Base-by-base conservation (phyloP, 306 rosid genomes). In the Sphenostylis stenocarpa region DNA sequence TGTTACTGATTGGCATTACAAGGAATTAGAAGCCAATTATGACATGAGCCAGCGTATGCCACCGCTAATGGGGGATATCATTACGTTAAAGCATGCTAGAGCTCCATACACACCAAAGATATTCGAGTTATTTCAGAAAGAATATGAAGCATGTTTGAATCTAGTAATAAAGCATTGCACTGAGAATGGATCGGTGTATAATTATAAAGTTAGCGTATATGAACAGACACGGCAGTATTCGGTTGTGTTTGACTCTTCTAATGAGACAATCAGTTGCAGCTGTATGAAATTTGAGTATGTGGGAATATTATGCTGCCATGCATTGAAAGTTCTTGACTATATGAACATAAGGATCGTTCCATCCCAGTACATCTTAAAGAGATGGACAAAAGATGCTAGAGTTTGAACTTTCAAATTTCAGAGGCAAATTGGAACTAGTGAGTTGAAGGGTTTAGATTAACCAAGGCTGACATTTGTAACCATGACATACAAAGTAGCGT, bases 331-430 rank as follows among this genome's bases (percentile, higher is more conserved):
- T 39, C 89, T 89, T 44, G 91, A 89, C 73, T 87, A 78, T 61
- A 73, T 85, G 75, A 89, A 85, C 78, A 52, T 89, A 73, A 89
- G 66, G 89, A 61, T 89, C 31, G 86, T 89, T 26, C 89, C 93
- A n/a, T 31, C 82, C 61, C 45, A 60, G 43, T 89, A 86, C 82
- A 73, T 87, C 66, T 69, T 89, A 80, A 89, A 89, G 86, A 89
- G 91, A 68, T 89, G 93, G 93, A 84, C 84, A 16, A 87, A 80
- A 80, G 66, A 83, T 77, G 93, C 93, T 49, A 85, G 93, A 63
- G 88, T 73, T 72, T 88, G 86, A 88, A 51, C 51, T 53, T 49
- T 8, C 43, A n/a, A 16, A 34, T 52, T 62, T 52, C 23, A 64
- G 26, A 41, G 33, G 71, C 67, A 70, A 51, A 23, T 28, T 44